Conservation (phyloP, 2,329 filamentous ascomycete genomes). For the Neurospora crassa region DNA sequence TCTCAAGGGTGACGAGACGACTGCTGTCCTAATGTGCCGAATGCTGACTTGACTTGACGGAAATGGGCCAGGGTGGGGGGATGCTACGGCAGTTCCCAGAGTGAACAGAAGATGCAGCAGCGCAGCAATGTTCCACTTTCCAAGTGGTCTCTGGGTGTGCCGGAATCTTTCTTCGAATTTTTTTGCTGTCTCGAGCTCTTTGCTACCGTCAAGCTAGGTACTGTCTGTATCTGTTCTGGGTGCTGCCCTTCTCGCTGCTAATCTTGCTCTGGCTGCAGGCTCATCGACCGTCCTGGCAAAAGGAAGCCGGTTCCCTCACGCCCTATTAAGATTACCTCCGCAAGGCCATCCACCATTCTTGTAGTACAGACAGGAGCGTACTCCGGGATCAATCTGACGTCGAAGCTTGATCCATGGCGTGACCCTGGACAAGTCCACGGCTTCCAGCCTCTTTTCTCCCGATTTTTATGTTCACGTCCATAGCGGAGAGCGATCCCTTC, state of each 20-base stretch:
- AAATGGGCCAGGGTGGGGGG: conserved; percentile 13
- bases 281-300: conserved; percentile 15
- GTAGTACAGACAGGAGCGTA: conserved; percentile 26
- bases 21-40: neutral
- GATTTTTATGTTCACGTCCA: neutral
- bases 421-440: conserved; percentile 7
- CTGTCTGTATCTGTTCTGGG: conserved; percentile 31
- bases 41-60: neutral
- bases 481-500: neutral
- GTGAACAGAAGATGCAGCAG: conserved; percentile 31
- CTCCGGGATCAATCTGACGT: conserved; percentile 19
- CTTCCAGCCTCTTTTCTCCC: conserved; percentile 2
- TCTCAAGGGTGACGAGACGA: neutral
- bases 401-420: conserved; percentile 18
- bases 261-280: conserved; percentile 33
- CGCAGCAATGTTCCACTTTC: conserved; percentile 22
- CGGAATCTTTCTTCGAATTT: conserved; percentile 23
- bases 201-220: conserved; percentile 68
- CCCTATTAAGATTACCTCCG: conserved; percentile 33
- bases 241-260: conserved; percentile 43
- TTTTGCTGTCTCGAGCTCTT: conserved; percentile 29
- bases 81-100: conserved; percentile 29
- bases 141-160: conserved; percentile 15
- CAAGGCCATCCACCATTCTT: conserved; percentile 21
- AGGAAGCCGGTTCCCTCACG: conserved; percentile 19